Evolutionary conservation across 2,329 filamentous ascomycete genomes (phyloP).

Genomic region (Myrmaecium sp.): DNA sequence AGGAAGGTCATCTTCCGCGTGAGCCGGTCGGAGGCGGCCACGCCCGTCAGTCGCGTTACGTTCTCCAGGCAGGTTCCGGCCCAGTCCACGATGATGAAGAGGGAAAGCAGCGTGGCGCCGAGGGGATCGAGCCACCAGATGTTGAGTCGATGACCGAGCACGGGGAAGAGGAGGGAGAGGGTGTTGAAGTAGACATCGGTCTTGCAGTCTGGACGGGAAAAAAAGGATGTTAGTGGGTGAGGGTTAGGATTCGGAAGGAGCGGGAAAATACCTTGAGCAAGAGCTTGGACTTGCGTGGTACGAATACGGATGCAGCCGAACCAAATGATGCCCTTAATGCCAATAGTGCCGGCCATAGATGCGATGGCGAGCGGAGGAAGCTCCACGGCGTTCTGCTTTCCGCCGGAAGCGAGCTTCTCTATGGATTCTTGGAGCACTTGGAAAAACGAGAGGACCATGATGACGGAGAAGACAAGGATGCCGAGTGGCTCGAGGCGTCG

Average conservation of each 20-base stretch:
- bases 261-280: conserved; percentile 33
- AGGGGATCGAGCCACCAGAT: conserved; percentile 52
- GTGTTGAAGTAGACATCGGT: conserved; percentile 49
- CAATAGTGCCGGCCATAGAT: conserved; percentile 39
- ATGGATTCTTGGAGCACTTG: conserved; percentile 47
- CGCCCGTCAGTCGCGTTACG: conserved; percentile 41
- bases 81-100: conserved; percentile 57
- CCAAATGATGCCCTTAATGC: conserved; percentile 44
- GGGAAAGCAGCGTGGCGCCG: conserved; percentile 43
- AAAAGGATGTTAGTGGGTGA: background rate
- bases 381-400: conserved; percentile 29
- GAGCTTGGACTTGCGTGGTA: conserved; percentile 45
- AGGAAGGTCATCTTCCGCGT: conserved; percentile 42
- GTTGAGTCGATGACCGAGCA: conserved; percentile 40
- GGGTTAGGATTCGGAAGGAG: background rate
- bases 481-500: conserved; percentile 41
- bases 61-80: conserved; percentile 43
- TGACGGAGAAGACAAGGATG: conserved; percentile 43
- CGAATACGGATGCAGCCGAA: conserved; percentile 42
- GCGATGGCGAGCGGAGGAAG: conserved; percentile 38
- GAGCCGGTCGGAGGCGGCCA: conserved; percentile 34
- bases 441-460: conserved; percentile 45
- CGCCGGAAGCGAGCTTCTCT: conserved; percentile 35
- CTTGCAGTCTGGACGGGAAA: conserved; percentile 33
- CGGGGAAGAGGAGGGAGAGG: conserved; percentile 43